Conservation (phyloP, 345 rosid species). For the Psidium guajava region DNA sequence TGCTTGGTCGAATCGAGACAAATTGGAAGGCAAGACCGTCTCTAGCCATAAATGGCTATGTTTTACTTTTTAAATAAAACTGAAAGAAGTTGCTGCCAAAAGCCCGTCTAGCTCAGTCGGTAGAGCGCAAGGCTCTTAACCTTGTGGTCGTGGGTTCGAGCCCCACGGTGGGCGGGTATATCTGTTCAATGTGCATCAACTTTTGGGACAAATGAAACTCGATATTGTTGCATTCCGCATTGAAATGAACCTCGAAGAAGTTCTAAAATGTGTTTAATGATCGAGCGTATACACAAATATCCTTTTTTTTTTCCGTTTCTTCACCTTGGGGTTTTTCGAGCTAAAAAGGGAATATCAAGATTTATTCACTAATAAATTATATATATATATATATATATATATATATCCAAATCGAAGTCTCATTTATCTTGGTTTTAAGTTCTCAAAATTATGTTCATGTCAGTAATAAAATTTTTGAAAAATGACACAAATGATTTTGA, state of each 20-base stretch:
- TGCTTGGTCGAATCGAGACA: too few relatives aligned
- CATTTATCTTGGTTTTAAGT: not conserved
- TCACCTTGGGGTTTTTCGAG: not conserved
- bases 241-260: not conserved
- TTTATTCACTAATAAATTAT: too few relatives aligned
- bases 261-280: not conserved
- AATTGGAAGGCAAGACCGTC: too few relatives aligned
- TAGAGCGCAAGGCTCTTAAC: slow-evolving; percentile 16
- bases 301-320: too few relatives aligned
- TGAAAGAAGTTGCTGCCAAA: rapidly evolving
- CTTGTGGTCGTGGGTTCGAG: slow-evolving; percentile 18
- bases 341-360: not conserved
- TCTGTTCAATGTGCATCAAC: too few relatives aligned
- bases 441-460: not conserved
- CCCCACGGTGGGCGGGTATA: slow-evolving; percentile 23
- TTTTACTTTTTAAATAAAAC: too few relatives aligned
- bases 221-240: not conserved
- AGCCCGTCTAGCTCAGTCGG: slow-evolving; percentile 13
- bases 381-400: too few relatives aligned
- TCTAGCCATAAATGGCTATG: too few relatives aligned
- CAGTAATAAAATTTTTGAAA: too few relatives aligned
- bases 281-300: not conserved
- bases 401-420: not conserved
- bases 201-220: not conserved
- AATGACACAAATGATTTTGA: too few relatives aligned